Conservation (phyloP, 345 rosid species). For the Balakata baccata region DNA sequence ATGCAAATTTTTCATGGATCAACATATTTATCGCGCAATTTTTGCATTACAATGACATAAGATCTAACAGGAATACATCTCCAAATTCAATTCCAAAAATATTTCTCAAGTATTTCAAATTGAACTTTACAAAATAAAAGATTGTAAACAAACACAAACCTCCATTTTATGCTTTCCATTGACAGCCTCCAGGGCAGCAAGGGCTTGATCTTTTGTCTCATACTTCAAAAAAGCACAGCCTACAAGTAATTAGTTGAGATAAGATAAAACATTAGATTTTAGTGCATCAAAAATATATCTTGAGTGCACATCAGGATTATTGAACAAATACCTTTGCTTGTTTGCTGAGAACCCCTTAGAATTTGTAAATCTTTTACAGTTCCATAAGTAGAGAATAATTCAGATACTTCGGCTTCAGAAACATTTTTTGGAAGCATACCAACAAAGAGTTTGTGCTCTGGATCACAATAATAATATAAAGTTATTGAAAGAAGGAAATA, state of each 20-base stretch:
- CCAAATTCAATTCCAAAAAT: neutral
- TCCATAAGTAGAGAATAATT: conserved; percentile 70
- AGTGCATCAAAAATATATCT: conserved; percentile 8
- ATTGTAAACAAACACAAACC: conserved; percentile 46
- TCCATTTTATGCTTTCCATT: conserved; percentile 97
- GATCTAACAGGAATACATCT: conserved; percentile 12
- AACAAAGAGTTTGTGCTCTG: conserved; percentile 96
- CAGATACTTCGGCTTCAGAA: conserved; percentile 71
- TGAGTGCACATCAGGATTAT: neutral
- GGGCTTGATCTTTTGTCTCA: conserved; percentile 93
- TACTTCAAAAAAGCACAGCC: conserved; percentile 97
- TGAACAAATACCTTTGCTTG: conserved; percentile 75
- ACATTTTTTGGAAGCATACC: conserved; percentile 99
- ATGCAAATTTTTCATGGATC: neutral
- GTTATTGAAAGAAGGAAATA: neutral
- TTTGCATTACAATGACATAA: neutral
- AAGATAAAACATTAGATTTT: conserved; percentile 18
- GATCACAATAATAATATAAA: conserved; percentile 21
- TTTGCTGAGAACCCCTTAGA: conserved; percentile 93
- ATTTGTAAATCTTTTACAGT: conserved; percentile 81
- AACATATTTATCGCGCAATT: neutral
- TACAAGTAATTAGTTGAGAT: conserved; percentile 29
- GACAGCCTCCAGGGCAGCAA: conserved; percentile 77
- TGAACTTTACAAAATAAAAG: neutral
- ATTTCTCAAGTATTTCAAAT: neutral